Evolutionary conservation across 371 early-diverging fungal species (phyloP), one percentile per base, ranked within the genome.

Genomic region (Mucor racemosus): DNA sequence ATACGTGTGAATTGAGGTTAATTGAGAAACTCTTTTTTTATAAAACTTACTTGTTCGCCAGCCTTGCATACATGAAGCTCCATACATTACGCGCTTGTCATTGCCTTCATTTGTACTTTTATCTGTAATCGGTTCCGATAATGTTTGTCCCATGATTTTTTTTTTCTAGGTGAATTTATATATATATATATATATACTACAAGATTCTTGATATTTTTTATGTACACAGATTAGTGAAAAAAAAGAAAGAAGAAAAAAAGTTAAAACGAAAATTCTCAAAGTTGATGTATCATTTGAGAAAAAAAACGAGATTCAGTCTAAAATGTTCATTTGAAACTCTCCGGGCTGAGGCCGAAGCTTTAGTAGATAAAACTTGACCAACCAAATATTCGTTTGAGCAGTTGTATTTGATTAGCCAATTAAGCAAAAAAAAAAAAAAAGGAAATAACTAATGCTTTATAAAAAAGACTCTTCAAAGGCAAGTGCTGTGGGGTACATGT

Each of bases 51-150:
- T 92, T 69, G 95, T 88, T 75, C 99, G 84, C 99, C 99, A 98
- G 54, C 99, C 99, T 81, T 98, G 97, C 98, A 98, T 98, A 55
- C 87, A 85, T 21, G 93, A 93, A 34, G 93, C 90, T 39, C 91
- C 98, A 74, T 88, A 98, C 56, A 86, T 79, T 67, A 92, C 84
- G 48, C 93, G 88, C 53, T 91, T 86, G 76, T 94, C 93, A 40
- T 82, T 75, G 50, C 91, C 96, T 26, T 74, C 64, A 13, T 85
- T 79, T 17, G 95, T 88, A 66, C 90, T 86, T 81, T 97, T 98
- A 17, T 89, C 92, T 17, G 86, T 89, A 60, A 96, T 85, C 39
- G 98, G 98, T 76, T 95, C 94, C 48, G 94, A 92, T 60, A 97
- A 89, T 61, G 94, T 95, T 77, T 96, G 97, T 71, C 97, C 98